Percentiles rank a stretch among this genome's conserved stretches.
Conservation (phyloP, 176 grass and related monocot species). For the Areca catechu region DNA sequence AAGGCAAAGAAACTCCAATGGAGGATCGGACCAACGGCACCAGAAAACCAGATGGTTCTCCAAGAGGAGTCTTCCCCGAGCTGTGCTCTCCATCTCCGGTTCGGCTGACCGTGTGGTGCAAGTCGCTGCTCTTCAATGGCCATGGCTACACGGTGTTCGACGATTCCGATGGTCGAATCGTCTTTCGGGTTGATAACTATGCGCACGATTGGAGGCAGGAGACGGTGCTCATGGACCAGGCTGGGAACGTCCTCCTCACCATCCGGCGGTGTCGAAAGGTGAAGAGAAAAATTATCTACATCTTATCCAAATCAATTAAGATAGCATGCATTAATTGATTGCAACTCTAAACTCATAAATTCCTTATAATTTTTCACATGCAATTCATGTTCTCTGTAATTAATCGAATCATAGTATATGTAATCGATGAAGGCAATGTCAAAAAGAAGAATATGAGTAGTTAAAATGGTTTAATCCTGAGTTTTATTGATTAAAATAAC, state of each 20-base stretch:
- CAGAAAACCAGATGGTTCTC: too few species aligned
- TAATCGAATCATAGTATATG: too few species aligned
- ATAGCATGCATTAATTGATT: too few species aligned
- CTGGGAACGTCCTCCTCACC: conserved; percentile 50
- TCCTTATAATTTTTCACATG: neutral
- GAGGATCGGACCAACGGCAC: too few species aligned
- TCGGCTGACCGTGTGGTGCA: conserved; percentile 53
- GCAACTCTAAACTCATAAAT: too few species aligned
- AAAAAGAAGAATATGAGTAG: too few species aligned
- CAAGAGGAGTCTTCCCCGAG: neutral
- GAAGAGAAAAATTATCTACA: too few species aligned
- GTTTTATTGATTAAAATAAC: too few species aligned
- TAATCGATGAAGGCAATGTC: too few species aligned
- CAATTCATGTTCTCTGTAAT: neutral
- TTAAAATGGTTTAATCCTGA: too few species aligned
- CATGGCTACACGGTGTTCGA: conserved; percentile 54
- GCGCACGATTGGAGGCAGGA: conserved; percentile 20
- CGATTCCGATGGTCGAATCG: conserved; percentile 33
- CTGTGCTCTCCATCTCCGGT: conserved; percentile 5
- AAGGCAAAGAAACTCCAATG: too few species aligned
- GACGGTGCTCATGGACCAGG: conserved; percentile 48
- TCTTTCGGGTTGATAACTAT: conserved; percentile 59
- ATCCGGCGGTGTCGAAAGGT: conserved; percentile 40
- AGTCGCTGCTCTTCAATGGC: conserved; percentile 56
- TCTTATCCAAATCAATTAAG: too few species aligned